These are phyloP conservation scores for Coemansia sp. DNA, from an alignment of 192 early-diverging fungal genomes.

Conservation along the genomic window DNA sequence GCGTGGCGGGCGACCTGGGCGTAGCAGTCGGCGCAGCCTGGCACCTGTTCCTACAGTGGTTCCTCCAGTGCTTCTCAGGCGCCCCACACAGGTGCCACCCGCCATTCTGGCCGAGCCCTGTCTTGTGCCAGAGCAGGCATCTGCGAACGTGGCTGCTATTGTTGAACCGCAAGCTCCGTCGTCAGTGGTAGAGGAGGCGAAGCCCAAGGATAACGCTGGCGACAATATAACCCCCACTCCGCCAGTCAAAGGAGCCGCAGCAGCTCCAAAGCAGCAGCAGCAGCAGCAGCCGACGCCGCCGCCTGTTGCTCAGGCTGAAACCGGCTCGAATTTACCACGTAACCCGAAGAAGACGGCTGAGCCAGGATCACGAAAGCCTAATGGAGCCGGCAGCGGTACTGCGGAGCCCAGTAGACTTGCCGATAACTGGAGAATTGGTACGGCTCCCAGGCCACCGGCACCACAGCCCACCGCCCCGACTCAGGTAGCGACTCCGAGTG, in stretches of 20 bases:
- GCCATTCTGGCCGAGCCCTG: not conserved
- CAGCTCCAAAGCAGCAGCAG: not conserved
- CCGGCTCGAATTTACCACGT: not conserved
- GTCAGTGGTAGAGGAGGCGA: not conserved
- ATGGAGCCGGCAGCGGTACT: not conserved
- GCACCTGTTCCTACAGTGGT: conserved; percentile 47
- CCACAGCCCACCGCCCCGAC: not conserved
- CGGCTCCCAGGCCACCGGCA: not conserved
- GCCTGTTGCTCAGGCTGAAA: not conserved
- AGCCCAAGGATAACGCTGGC: not conserved
- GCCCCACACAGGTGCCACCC: not conserved
- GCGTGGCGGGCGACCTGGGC: conserved; percentile 6
- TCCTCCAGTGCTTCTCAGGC: conserved; percentile 31
- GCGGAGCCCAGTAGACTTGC: not conserved
- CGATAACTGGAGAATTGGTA: conserved; percentile 14
- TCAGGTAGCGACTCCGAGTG: not conserved
- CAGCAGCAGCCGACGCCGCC: not conserved
- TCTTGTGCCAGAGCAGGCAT: not conserved
- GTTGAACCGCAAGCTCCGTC: not conserved
- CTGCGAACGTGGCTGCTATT: not conserved
- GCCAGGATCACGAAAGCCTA: not conserved
- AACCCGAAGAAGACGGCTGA: not conserved
- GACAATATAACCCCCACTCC: not conserved
- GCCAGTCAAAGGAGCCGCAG: not conserved
- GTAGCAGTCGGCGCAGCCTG: conserved; percentile 23